Conservation (phyloP, 2,329 filamentous ascomycete species). For the Diaporthe velutina region DNA sequence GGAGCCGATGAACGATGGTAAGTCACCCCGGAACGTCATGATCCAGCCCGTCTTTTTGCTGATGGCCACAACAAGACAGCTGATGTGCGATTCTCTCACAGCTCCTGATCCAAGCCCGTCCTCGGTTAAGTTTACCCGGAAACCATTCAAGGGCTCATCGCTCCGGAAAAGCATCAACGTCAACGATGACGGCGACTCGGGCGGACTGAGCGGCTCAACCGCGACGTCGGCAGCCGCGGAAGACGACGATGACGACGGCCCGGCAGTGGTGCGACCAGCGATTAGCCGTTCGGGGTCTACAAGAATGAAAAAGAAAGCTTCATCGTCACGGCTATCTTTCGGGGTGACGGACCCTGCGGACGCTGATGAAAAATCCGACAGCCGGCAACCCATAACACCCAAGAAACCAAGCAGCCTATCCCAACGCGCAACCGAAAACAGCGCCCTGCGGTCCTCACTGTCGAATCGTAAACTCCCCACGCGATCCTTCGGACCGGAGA, state of each 20-base stretch:
- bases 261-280: conserved; percentile 63
- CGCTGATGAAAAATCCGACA: conserved; percentile 58
- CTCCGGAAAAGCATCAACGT: conserved; percentile 69
- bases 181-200: conserved; percentile 51
- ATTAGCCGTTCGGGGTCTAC: conserved; percentile 61
- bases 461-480: conserved; percentile 65
- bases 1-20: conserved; percentile 53
- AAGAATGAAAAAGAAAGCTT: conserved; percentile 81
- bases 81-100: conserved; percentile 47
- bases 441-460: conserved; percentile 56
- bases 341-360: conserved; percentile 70
- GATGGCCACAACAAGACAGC: conserved; percentile 46
- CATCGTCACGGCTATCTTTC: conserved; percentile 80
- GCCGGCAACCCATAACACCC: conserved; percentile 64
- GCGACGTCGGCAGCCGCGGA: conserved; percentile 47
- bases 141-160: conserved; percentile 69
- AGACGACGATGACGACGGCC: conserved; percentile 59
- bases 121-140: conserved; percentile 61
- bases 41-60: conserved; percentile 39
- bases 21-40: conserved; percentile 43
- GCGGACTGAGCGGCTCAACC: conserved; percentile 36
- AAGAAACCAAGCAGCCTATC: conserved; percentile 60
- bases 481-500: conserved; percentile 69
- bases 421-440: conserved; percentile 50
- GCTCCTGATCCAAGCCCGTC: conserved; percentile 49